Conservation (phyloP, 495 filamentous ascomycete species). For the Halenospora varia region DNA sequence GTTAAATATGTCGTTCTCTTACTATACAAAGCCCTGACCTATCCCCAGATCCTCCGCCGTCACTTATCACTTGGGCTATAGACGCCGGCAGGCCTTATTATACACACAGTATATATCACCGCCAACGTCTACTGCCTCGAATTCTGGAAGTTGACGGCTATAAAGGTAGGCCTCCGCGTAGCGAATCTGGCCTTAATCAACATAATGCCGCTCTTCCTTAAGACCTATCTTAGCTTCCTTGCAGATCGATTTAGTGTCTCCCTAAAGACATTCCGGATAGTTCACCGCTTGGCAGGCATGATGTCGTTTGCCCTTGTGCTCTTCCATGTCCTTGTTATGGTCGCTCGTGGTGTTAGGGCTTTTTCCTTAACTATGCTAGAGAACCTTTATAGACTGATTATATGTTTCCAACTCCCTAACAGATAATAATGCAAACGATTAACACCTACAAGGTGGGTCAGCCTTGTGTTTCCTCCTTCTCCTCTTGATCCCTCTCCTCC, state of each 20-base stretch:
- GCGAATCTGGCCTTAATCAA: too few relatives aligned
- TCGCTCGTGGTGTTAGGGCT: background rate
- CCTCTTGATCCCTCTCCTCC: conserved; percentile 1
- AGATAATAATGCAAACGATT: too few relatives aligned
- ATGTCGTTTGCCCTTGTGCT: conserved; percentile 5
- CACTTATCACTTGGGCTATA: conserved; percentile 1
- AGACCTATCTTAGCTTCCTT: conserved; percentile 4
- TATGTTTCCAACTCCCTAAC: background rate
- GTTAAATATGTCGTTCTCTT: conserved; percentile 2
- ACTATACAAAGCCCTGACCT: background rate
- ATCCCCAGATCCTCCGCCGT: conserved; percentile 2
- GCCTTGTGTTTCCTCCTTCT: background rate
- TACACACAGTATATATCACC: background rate
- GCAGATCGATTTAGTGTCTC: conserved; percentile 3
- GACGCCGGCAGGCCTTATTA: background rate
- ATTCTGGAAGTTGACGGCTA: too few relatives aligned
- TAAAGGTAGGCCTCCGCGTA: too few relatives aligned
- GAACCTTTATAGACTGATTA: background rate
- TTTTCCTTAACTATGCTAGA: conserved; percentile 1
- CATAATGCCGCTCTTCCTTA: conserved; percentile 5
- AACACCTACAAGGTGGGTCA: conserved; percentile 1
- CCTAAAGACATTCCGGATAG: background rate
- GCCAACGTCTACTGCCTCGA: background rate
- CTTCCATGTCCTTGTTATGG: background rate
- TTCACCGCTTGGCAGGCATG: conserved; percentile 4